Conservation (phyloP, 805 yeast genomes). For the Candida khao-thaluensis region DNA sequence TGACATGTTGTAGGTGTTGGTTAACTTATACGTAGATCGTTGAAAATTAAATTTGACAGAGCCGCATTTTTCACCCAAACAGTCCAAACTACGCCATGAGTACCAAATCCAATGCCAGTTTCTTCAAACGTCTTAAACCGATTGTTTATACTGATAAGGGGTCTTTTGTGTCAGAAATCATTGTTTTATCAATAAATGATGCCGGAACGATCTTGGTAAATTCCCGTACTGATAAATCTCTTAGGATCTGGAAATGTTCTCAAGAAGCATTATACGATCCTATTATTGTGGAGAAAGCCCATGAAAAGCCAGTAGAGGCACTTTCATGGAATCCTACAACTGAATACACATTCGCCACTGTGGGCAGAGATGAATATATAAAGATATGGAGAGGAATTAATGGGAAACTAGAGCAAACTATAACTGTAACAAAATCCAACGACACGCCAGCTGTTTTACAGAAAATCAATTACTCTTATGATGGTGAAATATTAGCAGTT, state of each 20-base stretch:
- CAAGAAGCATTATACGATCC: conserved; percentile 34
- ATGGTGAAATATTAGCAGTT: conserved; percentile 47
- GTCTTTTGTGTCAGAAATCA: conserved; percentile 27
- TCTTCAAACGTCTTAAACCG: conserved; percentile 23
- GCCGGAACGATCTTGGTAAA: conserved; percentile 44
- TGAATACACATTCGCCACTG: conserved; percentile 47
- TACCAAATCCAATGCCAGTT: conserved; percentile 6
- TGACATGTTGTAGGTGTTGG: conserved; percentile 9
- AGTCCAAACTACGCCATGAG: background rate
- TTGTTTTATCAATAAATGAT: conserved; percentile 37
- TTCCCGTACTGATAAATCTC: conserved; percentile 42
- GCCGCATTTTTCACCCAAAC: conserved; percentile 1
- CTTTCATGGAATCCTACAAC: conserved; percentile 51
- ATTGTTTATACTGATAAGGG: conserved; percentile 10
- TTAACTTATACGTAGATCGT: conserved; percentile 1
- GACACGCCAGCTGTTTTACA: conserved; percentile 14
- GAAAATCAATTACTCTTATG: conserved; percentile 40
- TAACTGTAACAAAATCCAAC: conserved; percentile 24
- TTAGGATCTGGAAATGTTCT: conserved; percentile 39
- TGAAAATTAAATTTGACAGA: conserved; percentile 5
- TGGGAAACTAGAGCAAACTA: conserved; percentile 31
- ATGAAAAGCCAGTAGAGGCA: conserved; percentile 36
- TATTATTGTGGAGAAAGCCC: conserved; percentile 40
- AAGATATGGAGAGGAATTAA: conserved; percentile 46
- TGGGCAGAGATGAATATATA: conserved; percentile 46